These are phyloP conservation scores for Wickerhamiella siamensis DNA, from an alignment of 805 yeast genomes.

Conservation along the genomic window DNA sequence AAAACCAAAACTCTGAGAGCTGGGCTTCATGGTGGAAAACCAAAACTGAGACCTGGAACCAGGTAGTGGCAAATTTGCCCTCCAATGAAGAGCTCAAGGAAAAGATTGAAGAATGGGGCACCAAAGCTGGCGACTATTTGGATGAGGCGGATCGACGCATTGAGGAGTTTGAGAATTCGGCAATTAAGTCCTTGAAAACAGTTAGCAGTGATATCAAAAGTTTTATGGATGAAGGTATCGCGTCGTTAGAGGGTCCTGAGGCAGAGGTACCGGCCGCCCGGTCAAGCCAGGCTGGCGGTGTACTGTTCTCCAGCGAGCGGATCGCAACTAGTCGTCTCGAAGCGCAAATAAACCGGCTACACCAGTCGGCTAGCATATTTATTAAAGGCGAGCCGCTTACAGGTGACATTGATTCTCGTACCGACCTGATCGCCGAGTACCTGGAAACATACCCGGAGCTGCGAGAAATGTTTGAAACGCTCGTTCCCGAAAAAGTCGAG, in stretches of 20 bases:
- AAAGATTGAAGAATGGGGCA: constrained; percentile 23
- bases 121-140: constrained; percentile 44
- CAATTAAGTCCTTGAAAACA: constrained; percentile 43
- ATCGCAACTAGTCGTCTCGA: constrained; percentile 42
- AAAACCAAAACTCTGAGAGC: neutral
- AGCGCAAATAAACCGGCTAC: constrained; percentile 43
- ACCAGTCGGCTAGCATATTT: constrained; percentile 36
- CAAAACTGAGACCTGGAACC: neutral
- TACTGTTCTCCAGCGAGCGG: constrained; percentile 32
- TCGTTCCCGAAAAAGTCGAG: constrained; percentile 52
- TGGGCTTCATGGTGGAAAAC: neutral
- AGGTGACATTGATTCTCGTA: constrained; percentile 31
- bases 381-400: constrained; percentile 23
- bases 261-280: constrained; percentile 9
- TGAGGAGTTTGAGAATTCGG: constrained; percentile 57
- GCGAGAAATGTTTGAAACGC: constrained; percentile 36
- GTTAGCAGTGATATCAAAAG: constrained; percentile 34
- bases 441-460: constrained; percentile 39
- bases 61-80: constrained; percentile 7
- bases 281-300: constrained; percentile 16
- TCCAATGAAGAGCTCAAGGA: constrained; percentile 16
- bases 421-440: constrained; percentile 37
- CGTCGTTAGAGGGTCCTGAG: constrained; percentile 9
- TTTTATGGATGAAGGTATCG: constrained; percentile 31
- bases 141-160: constrained; percentile 62